Evolutionary conservation across 2,329 filamentous ascomycete genomes (phyloP), one percentile per base, ranked within the genome.

Genomic region (Cadophora luteo-olivacea): DNA sequence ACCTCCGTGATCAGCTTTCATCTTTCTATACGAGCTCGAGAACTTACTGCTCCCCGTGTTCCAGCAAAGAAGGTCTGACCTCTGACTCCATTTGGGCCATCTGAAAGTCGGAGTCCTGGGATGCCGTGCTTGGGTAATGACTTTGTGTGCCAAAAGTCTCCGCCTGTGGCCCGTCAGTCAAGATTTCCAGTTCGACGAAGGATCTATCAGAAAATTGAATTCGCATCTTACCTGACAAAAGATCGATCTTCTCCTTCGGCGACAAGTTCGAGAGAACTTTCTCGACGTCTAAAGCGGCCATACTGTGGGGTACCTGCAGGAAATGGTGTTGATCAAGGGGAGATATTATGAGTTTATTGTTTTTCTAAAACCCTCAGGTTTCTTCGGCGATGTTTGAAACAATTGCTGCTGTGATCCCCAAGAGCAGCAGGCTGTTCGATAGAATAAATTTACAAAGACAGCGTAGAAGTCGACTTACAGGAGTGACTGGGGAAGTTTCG

Each of bases 1-100:
- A 48, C 45, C 45, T 48, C 4, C 3, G 5, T 22, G 5, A 4
- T 48, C 9, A 22, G 45, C 19, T 19, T 4, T 48, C 19, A 48
- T n/a, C 5, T 22, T 48, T 48, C 45, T 16, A n/a, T 22, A 8
- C 3, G 19, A 52, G 2, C n/a, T 48, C 19, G 29, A 25, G 6
- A 61, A 41, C 33, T 61, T 32, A 48, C 58, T 0, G 80, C 81
- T 0, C 80, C 77, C 80, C 83, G 71, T 79, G 82, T 72, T 84
- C 72, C 70, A 57, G 72, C 72, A 68, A 76, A 76, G 51, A 77
- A 77, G 36, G 70, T 70, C 16, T 68, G 74, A 32, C 76, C 76
- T 45, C 76, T 72, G 12, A 76, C 69, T 25, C 76, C 76, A 49
- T 77, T 77, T 45, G 75, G 75, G 1, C 76, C 75, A 64, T 77